phyloP scores from a whole-genome alignment of 371 early-diverging fungal species.

The Zopfochytrium polystomum region DNA sequence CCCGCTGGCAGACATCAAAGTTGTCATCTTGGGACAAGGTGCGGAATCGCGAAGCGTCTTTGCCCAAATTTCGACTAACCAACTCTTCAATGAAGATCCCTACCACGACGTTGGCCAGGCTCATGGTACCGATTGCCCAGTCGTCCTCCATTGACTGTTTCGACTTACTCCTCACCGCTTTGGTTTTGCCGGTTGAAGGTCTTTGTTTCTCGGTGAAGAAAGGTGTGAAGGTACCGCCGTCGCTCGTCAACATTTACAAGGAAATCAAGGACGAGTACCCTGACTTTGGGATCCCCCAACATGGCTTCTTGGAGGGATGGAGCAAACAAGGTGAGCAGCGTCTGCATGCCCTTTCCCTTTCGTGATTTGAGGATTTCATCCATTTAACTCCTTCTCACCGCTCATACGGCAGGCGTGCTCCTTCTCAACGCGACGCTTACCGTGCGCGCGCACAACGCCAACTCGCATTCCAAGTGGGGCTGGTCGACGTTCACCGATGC shows the following conservation, averaged over 20 bases:
- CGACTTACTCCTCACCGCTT: neutral
- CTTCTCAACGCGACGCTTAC: slow-evolving; percentile 92
- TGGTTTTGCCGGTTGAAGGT: no score
- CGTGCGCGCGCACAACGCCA: slow-evolving; percentile 79
- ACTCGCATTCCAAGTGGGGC: slow-evolving; percentile 83
- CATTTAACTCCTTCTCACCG: neutral
- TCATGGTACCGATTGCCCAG: no score
- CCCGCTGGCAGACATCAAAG: slow-evolving; percentile 45
- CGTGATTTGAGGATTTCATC: neutral
- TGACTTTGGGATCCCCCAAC: slow-evolving; percentile 30
- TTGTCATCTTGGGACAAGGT: slow-evolving; percentile 92
- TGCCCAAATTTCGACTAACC: neutral
- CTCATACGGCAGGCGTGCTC: no score
- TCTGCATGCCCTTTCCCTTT: neutral
- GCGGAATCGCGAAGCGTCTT: slow-evolving; percentile 4
- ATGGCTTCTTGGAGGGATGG: slow-evolving; percentile 45
- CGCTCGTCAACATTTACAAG: slow-evolving; percentile 90
- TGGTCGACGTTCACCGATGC: slow-evolving; percentile 93
- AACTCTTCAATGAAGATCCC: slow-evolving; percentile 68
- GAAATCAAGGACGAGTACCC: slow-evolving; percentile 64
- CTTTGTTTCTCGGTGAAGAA: slow-evolving; percentile 78
- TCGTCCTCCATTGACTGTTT: slow-evolving; percentile 5
- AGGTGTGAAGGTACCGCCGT: slow-evolving; percentile 80
- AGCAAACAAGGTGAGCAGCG: slow-evolving; percentile 70
- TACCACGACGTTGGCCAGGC: slow-evolving; percentile 94